Base-by-base conservation (phyloP, 1,139 yeast genomes). In the Yamadazyma jaroonii region DNA sequence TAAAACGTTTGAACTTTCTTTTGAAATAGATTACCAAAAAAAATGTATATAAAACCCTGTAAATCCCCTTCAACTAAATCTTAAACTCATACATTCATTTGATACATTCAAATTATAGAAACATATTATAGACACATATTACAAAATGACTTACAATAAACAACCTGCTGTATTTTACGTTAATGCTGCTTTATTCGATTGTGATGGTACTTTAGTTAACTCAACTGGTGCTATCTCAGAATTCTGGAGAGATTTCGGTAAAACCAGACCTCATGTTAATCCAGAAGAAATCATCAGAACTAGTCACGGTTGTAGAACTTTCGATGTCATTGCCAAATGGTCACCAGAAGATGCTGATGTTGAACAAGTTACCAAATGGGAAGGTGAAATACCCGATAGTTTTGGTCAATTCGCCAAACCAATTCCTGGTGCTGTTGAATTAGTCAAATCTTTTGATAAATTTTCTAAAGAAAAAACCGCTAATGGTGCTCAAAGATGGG, bases 151-250 rank as follows among this genome's bases (percentile, higher is more conserved):
- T 20, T 42, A 47, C 37, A 47, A 45, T 41, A 65, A 67, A 56
- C 67, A 67, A 62, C 74, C 75, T 40, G 75, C 74, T 50, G 56
- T 62, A 46, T 71, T 71, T 45, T 61, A 65, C 60, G 68, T 68
- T 47, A 58, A 70, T 54, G 75, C 75, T 48, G 76, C 71, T 48
- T 74, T 84, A 48, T 85, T 86, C 59, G 95, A 86, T 60, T 79
- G 89, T 40, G 95, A 86, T 57, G 95, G 95, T 39, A 86, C 95
- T 29, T 71, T 86, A 55, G 86, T 86, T 57, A 79, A 83, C 57
- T 84, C 95, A 29, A 85, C 90, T 44, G 82, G 81, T 42, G 88
- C 94, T 42, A 84, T 86, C 48, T 87, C 86, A 57, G 84, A 79
- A 54, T 81, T 85, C 67, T 85, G 94, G 94, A 74, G 75, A 57